Evolutionary conservation across 2,329 filamentous ascomycete species (phyloP), one percentile per base, ranked within the genome.

Genomic region (Leptoxyphium fumago): DNA sequence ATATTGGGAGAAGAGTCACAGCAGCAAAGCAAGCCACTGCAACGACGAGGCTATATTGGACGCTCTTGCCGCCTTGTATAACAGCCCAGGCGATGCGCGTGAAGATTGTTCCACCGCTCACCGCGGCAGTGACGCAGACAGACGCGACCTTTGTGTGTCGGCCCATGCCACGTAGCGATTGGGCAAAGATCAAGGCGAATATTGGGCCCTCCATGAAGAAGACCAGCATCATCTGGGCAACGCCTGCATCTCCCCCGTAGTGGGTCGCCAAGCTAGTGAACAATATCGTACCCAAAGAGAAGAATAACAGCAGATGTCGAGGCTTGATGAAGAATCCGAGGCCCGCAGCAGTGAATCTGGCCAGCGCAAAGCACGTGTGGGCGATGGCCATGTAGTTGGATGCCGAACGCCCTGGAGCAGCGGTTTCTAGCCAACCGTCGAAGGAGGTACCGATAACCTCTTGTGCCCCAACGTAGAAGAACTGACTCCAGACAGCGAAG

Each of bases 181-280:
- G 72, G 10, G 72, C 73, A 50, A 73, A 80, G 44, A 77, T 72
- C 41, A 75, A 69, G 36, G 71, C 67, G 59, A 78, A 80, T 2
- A 73, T 62, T 3, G 76, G 75, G 9, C 74, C 75, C 59, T 79
- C 73, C 50, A 77, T 77, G 49, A 78, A 71, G 54, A 72, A 76
- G 40, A 74, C 52, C 49, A 78, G 60, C 43, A 75, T 61, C 11
- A 69, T 59, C 55, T 72, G 65, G 2, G 65, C 63, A 2, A 73
- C 61, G 5, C 67, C 70, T 0, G 63, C 55, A 4, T 61, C 51
- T 9, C 69, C 70, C 7, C 17, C 11, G 13, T 13, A 18, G 45
- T 66, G 64, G 67, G 75, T 77, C 17, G 65, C 67, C 4, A 77
- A 64, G 0, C 65, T 65, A 2, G 67, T 59, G 48, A 73, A 73